These are phyloP conservation scores for Aspergillus nidulans DNA, from an alignment of 495 filamentous ascomycete species.

Conservation along the genomic window DNA sequence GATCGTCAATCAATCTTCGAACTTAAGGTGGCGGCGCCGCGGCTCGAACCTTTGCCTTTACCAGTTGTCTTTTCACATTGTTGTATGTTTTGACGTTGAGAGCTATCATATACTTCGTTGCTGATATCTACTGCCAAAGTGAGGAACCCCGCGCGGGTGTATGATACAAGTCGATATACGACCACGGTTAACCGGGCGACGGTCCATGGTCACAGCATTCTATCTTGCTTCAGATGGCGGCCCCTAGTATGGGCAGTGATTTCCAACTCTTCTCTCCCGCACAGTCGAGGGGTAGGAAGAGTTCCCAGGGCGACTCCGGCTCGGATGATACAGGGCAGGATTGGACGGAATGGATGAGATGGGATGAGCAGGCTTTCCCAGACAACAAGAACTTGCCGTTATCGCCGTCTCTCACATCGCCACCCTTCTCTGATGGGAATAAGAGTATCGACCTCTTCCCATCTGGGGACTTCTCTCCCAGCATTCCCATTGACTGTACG, in stretches of 20 bases:
- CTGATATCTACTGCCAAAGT: slow-evolving; percentile 1
- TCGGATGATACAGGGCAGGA: slow-evolving; percentile 35
- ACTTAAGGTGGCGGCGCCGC: slow-evolving; percentile 11
- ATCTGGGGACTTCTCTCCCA: slow-evolving; percentile 27
- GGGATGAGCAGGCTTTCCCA: slow-evolving; percentile 38
- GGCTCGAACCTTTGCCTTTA: background rate
- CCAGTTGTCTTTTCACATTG: background rate
- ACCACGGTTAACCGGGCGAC: background rate
- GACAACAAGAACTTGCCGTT: slow-evolving; percentile 24
- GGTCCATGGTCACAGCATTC: slow-evolving; percentile 17
- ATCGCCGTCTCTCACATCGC: slow-evolving; percentile 29
- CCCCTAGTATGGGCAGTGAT: slow-evolving; percentile 32
- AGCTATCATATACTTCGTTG: background rate
- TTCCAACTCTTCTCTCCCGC: slow-evolving; percentile 40
- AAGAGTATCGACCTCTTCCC: slow-evolving; percentile 22
- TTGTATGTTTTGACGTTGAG: slow-evolving; percentile 9
- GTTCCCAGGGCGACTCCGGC: slow-evolving; percentile 17
- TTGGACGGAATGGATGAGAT: slow-evolving; percentile 51
- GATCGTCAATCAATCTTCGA: slow-evolving; percentile 9
- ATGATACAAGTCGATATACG: background rate
- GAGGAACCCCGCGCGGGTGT: background rate
- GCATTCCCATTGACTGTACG: slow-evolving; percentile 33
- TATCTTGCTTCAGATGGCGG: slow-evolving; percentile 23
- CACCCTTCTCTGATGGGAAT: slow-evolving; percentile 23
- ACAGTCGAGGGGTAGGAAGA: slow-evolving; percentile 21